Evolutionary conservation across 192 early-diverging fungal species (phyloP), one percentile per base, ranked within the genome.

Genomic region (Coemansia sp.): DNA sequence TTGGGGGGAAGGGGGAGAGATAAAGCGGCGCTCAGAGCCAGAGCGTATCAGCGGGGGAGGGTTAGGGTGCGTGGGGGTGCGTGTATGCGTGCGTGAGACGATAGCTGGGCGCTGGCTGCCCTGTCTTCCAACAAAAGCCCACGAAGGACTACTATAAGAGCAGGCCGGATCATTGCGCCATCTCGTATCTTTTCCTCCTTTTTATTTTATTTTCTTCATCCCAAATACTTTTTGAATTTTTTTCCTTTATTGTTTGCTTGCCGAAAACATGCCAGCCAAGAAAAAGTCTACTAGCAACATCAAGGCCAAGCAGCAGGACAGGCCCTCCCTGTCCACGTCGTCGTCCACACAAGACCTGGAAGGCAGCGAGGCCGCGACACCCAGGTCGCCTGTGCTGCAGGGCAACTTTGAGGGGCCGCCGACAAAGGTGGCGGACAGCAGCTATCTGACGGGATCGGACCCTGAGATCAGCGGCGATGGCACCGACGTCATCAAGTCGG

Each of bases 401-500:
- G 56, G 25, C 20, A 66, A 47, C 60, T 59, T 64, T 42, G 57
- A 47, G 59, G 38, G 67, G 20, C 53, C 68, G 25, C 58, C 67
- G 20, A 63, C 63, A 12, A 67, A 62, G 53, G 32, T 45, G 20
- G 32, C 59, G 9, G 51, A 64, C 46, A 70, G 74, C 67, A 64
- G 38, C 64, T 65, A 58, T 25, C 59, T 62, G 53, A 36, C 24
- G 3, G 74, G 67, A 25, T 64, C 66, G 11, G 76, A 79, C 45
- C 70, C 70, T 4, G 58, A 60, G 47, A 73, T 79, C 64, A 73
- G 70, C 66, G 71, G 76, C 46, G 89, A 91, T 36, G 89, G 88
- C 45, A 87, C 86, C 11, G 87, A 85, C 14, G 82, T 96, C 22
- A 84, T 91, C 64, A 71, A 84, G 42, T 68, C 89, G 20, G 94